Conservation (phyloP, 306 rosid species). For the Casuarina equisetifolia region DNA sequence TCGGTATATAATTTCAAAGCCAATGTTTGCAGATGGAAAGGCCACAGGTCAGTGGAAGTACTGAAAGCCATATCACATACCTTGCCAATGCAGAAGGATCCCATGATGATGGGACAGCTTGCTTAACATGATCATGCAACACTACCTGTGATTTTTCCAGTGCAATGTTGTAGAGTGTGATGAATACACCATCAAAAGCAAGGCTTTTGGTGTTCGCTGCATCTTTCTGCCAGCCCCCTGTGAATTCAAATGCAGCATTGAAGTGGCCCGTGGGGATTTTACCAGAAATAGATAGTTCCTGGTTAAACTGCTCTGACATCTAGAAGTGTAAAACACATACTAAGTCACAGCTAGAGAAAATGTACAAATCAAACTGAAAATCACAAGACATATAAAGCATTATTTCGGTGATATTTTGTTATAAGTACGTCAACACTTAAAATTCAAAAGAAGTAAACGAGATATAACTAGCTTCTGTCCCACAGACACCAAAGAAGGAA, state of each 20-base stretch:
- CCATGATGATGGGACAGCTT: slow-evolving; percentile 82
- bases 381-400: neutral
- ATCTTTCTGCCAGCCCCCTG: slow-evolving; percentile 80
- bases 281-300: slow-evolving; percentile 70
- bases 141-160: slow-evolving; percentile 63
- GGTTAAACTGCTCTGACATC: slow-evolving; percentile 93
- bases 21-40: neutral
- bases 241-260: slow-evolving; percentile 70
- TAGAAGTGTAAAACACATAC: slow-evolving; percentile 18
- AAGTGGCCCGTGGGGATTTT: slow-evolving; percentile 86
- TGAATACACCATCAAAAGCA: slow-evolving; percentile 71
- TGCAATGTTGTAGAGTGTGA: slow-evolving; percentile 68
- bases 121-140: slow-evolving; percentile 64
- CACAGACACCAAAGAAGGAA: neutral
- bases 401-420: neutral
- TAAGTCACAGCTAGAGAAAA: neutral
- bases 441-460: neutral
- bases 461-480: neutral
- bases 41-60: neutral
- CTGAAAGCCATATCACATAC: slow-evolving; percentile 32
- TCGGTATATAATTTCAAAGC: neutral
- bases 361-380: neutral
- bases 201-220: slow-evolving; percentile 78
- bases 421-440: neutral
- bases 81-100: slow-evolving; percentile 83